Evolutionary conservation across 2,329 filamentous ascomycete genomes (phyloP).

Genomic region (Escovopsis sp.): DNA sequence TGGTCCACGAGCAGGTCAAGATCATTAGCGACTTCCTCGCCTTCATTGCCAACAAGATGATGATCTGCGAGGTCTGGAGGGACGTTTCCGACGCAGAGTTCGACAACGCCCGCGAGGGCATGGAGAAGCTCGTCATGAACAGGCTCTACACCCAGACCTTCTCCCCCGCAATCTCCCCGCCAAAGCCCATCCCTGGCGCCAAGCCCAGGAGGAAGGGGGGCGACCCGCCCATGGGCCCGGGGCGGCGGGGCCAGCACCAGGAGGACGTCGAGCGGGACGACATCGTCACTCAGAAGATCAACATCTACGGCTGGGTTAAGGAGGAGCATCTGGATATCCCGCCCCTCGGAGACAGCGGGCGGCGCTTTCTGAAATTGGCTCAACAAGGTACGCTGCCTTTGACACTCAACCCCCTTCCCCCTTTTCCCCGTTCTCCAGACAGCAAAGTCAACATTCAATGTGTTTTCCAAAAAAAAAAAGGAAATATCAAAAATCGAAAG

Average conservation of each 20-base stretch:
- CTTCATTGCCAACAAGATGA: constrained; percentile 98
- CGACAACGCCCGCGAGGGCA: constrained; percentile 93
- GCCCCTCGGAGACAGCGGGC: constrained; percentile 68
- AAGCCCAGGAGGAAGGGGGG: constrained; percentile 54
- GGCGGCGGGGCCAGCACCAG: constrained; percentile 88
- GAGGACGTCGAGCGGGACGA: constrained; percentile 96
- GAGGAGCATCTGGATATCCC: constrained; percentile 92
- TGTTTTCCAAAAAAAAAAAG: no score
- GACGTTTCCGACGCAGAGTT: constrained; percentile 94
- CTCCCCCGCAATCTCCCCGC: constrained; percentile 77
- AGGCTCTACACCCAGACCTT: constrained; percentile 90
- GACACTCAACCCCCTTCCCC: background rate
- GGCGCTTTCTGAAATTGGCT: constrained; percentile 74
- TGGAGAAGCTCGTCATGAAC: constrained; percentile 99
- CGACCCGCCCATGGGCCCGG: constrained; percentile 58
- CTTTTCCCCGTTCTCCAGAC: no score
- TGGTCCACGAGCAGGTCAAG: constrained; percentile 98
- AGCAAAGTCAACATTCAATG: no score
- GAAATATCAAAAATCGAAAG: no score
- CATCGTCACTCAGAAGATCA: constrained; percentile 89
- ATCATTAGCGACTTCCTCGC: constrained; percentile 93
- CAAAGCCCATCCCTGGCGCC: constrained; percentile 55
- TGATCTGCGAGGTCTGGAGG: constrained; percentile 88
- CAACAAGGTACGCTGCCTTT: constrained; percentile 52
- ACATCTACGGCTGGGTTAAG: constrained; percentile 88